Evolutionary conservation across 2,329 filamentous ascomycete species (phyloP), one percentile per base, ranked within the genome.

Genomic region (Fusarium sp.): DNA sequence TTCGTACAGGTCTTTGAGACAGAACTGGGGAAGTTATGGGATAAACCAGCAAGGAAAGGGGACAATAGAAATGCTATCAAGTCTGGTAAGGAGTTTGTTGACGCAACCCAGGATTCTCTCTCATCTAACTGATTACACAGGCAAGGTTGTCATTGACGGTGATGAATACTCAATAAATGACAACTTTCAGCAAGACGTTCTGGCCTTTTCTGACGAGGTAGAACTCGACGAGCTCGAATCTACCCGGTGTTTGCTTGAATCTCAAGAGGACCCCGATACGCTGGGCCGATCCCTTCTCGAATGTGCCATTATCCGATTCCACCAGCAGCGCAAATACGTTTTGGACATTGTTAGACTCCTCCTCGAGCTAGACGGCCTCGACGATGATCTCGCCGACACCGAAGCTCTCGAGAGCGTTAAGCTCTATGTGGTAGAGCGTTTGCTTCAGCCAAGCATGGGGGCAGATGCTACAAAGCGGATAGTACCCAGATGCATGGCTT

Each of bases 211-310:
- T 61, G 95, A 98, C 81, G 93, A 94, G 75, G 86, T 98, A 70
- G 91, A 97, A 77, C 86, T 99, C 58, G 95, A 99, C 82, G 97
- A 99, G 82, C 81, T 97, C 64, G 90, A 96, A 76, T 92, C 95
- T 24, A 93, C 94, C 15, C 88, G 89, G 74, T 88, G 96, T 55
- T 90, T 97, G 64, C 85, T 97, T 57, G 91, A 92, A 61, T 91
- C 93, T 24, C 89, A 93, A 79, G 88, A 90, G 41, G 91, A 95
- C 75, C 87, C 90, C 22, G 86, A 89, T 48, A 85, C 89, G 22
- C 86, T 95, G 10, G 94, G 94, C 68, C 90, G 93, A 30, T 88
- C 93, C 7, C 87, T 93, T 67, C 87, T 94, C 61, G 91, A 95
- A 80, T 92, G 92, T 75, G 93, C 93, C 67, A 89, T 98, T 72